Base-by-base conservation (phyloP, 176 grass and related monocot genomes). In the Carex scoparia region DNA sequence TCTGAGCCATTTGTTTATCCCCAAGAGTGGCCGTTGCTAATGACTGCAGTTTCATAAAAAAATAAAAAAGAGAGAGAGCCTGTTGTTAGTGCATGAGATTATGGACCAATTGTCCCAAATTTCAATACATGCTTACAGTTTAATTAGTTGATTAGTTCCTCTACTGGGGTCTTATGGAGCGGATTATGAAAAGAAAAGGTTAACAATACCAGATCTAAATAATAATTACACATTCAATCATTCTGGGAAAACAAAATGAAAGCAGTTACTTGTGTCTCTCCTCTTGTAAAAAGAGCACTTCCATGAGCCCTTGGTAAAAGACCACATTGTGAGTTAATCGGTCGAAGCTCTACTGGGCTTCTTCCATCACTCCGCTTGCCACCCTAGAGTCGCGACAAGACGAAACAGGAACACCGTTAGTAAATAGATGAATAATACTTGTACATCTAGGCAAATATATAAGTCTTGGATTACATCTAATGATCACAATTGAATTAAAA, bases 1-100 rank as follows among this genome's bases (percentile, higher is more conserved):
- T 89, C 79, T 98, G 95, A 33, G 95, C 95, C 95, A 98, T 98
- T 86, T 98, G 92, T 88, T 94, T 93, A 84, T 91, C 92, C 63
- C 95, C 95, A 90, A 98, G 88, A 83, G 95, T 98, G 70, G 92
- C 95, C 60, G 94, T 93, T 18, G 95, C 95, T 75, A 98, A 87
- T 89, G 92, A 90, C 95, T 98, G 87, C 72, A 68, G 23, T 86
- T 79, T 70, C 79, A 63, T 48, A 62, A 11, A 51, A 48, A 48
- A 3, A 3, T 8, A 48, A 9, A 48, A 54, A 55, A 46, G 23
- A 44, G 59, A 51, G 35, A 81, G 56, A 32, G 61, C 4, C 57
- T 57, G 38, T 79, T 64, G 30, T 53, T 4, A 59, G 49, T 56
- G 73, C 73, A 55, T 48, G 4, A 77, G 73, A 56, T 56, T 27